Percentiles rank a stretch among this genome's conserved stretches.
Evolutionary conservation across 768 basidiomycete species (phyloP).

Genomic region (Phylloporus arenicola): DNA sequence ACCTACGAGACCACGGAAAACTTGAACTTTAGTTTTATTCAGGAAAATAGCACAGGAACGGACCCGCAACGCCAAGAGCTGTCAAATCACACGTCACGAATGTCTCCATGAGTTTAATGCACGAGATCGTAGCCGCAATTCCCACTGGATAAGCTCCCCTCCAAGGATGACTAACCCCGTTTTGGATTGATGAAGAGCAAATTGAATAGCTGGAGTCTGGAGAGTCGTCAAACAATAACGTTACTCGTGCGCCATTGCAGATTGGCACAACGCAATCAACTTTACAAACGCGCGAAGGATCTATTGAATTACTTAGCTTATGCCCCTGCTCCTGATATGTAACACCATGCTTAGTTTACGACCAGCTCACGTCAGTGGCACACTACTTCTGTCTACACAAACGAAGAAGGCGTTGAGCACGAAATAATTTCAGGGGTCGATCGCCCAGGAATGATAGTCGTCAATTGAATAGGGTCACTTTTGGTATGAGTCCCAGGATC

Average conservation of each 20-base stretch:
- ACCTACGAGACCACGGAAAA: neutral
- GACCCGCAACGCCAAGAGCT: neutral
- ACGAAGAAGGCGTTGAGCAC: neutral
- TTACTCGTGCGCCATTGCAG: too few species aligned
- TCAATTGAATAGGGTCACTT: constrained; percentile 10
- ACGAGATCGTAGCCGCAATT: neutral
- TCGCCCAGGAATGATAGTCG: constrained; percentile 8
- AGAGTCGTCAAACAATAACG: too few species aligned
- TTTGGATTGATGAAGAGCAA: too few species aligned
- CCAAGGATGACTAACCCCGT: too few species aligned
- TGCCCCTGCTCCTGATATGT: neutral
- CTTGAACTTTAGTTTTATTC: neutral
- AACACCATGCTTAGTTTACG: neutral
- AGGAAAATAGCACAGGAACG: neutral
- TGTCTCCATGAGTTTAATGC: neutral
- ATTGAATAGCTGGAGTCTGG: too few species aligned
- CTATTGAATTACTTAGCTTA: neutral
- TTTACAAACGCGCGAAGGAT: neutral
- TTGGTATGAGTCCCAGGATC: neutral
- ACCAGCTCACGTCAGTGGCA: neutral
- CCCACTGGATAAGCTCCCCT: too few species aligned
- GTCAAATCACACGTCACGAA: neutral
- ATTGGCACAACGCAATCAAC: neutral
- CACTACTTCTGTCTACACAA: neutral
- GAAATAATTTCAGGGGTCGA: neutral